phyloP scores from a whole-genome alignment of 345 rosid species.

The Eutrema yunnanense region DNA sequence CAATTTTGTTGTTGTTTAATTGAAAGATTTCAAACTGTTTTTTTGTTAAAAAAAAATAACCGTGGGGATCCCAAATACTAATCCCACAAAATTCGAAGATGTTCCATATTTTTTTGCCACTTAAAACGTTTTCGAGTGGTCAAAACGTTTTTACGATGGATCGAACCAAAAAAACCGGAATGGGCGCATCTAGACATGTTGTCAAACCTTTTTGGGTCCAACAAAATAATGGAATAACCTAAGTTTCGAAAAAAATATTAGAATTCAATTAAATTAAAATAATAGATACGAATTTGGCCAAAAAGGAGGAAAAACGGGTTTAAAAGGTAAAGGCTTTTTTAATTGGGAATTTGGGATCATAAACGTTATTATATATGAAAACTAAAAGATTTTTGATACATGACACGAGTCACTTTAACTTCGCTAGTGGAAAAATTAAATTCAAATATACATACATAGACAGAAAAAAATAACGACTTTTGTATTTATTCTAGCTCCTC shows the following conservation, averaged over 20 bases:
- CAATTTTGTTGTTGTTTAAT: no score
- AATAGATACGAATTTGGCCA: not conserved
- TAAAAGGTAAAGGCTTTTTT: not conserved
- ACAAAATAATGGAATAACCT: not conserved
- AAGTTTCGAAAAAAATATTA: not conserved
- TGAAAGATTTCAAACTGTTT: no score
- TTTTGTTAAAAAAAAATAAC: no score
- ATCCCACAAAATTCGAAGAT: no score
- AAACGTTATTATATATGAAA: no score
- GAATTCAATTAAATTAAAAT: not conserved
- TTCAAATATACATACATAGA: not conserved
- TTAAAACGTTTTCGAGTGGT: no score
- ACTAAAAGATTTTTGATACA: not conserved
- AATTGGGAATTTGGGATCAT: not conserved
- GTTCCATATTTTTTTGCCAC: no score
- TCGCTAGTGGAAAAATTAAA: not conserved
- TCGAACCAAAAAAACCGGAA: no score
- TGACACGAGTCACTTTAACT: not conserved
- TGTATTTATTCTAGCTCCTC: conserved; percentile 13
- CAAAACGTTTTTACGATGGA: no score
- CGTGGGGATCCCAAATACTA: no score
- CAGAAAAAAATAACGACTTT: not conserved
- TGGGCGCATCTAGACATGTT: no score
- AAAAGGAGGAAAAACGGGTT: not conserved
- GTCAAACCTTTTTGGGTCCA: no score